Base-by-base conservation (phyloP, 768 basidiomycete genomes). In the Lactifluus volemus region DNA sequence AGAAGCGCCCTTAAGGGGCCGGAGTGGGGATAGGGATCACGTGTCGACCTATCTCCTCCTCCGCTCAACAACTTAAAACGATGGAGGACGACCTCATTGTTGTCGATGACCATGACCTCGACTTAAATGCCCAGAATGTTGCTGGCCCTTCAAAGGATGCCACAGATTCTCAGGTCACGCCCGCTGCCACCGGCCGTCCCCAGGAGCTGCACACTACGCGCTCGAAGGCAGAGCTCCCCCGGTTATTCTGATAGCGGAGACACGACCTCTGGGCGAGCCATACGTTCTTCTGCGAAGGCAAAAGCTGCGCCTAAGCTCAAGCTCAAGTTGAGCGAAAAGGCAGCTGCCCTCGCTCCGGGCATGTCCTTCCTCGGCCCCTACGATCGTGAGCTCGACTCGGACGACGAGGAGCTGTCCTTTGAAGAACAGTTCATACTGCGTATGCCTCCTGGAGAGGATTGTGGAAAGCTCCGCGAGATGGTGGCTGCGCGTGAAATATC, bases 391-490 rank as follows among this genome's bases (percentile, higher is more conserved):
- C 76, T 98, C 55, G 96, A 98, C 72, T 94, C 91, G 53, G 92
- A 98, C 68, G 92, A 94, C 49, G 94, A 97, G 60, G 95, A 97
- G 59, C 73, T 98, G 60, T 85, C 86, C 15, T 97, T 98, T 67
- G 97, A 99, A 73, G 97, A 99, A 73, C 95, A 98, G 68, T 98
- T 98, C 69, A 86, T 99, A 57, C 76, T 99, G 36, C 74, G 95
- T 32, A 84, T 98, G 79, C 92, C 91, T 0, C 82, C 86, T 9
- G 91, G 91, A 2, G 86, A 89, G 63, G 89, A 92, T 65, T 83
- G 84, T 59, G 88, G 92, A 42, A 84, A 78, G 68, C 68, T 96
- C 61, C 82, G 83, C 72, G 91, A 92, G 76, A 86, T 89, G 81
- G 84, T 94, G 38, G 80, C 84, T 54, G 74, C 84, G 53, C 80